phyloP scores from a whole-genome alignment of 2,329 filamentous ascomycete species.

The Phyllosticta citriasiana region DNA sequence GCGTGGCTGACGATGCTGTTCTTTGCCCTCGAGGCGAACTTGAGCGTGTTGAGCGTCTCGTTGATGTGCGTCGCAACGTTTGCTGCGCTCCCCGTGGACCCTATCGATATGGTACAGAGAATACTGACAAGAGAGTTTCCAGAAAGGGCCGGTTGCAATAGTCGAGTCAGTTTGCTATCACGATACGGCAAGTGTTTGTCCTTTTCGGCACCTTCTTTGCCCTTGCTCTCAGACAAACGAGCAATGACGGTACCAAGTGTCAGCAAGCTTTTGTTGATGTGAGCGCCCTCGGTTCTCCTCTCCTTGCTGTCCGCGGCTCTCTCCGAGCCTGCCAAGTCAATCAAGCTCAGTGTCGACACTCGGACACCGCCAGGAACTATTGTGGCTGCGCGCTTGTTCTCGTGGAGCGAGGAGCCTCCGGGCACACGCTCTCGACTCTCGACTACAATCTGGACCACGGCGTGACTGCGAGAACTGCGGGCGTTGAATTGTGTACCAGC shows the following conservation, averaged over 20 bases:
- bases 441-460: conserved; percentile 96
- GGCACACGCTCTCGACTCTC: conserved; percentile 84
- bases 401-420: conserved; percentile 34
- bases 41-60: conserved; percentile 91
- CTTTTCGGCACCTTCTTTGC: conserved; percentile 70
- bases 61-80: conserved; percentile 64
- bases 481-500: conserved; percentile 96
- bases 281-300: conserved; percentile 83
- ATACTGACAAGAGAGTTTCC: conserved; percentile 95
- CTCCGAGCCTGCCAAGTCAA: conserved; percentile 93
- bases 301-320: conserved; percentile 94
- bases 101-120: conserved; percentile 89
- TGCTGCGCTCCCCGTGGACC: conserved; percentile 62
- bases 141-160: conserved; percentile 85
- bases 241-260: conserved; percentile 94
- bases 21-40: conserved; percentile 92
- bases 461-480: conserved; percentile 92
- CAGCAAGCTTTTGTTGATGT: conserved; percentile 96
- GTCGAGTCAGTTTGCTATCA: conserved; percentile 90
- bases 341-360: conserved; percentile 88
- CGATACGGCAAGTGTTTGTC: conserved; percentile 94
- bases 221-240: conserved; percentile 79
- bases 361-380: conserved; percentile 72
- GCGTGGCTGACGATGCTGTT: conserved; percentile 97
- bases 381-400: conserved; percentile 27